Evolutionary conservation across 768 basidiomycete genomes (phyloP).

Genomic region (Fomitopsis pulvina): DNA sequence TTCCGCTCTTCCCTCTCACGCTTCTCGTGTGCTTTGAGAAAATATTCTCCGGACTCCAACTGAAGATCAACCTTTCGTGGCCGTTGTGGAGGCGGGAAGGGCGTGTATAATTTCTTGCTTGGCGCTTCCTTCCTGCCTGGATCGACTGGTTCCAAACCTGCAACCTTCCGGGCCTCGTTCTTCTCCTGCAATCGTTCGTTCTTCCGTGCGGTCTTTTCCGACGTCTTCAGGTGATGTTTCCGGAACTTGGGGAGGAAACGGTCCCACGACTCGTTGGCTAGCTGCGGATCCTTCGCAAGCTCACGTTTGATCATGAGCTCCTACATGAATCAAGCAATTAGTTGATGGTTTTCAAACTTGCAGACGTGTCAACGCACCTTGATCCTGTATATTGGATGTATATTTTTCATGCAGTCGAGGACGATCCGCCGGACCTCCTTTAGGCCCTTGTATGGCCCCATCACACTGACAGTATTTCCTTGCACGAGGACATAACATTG

Average conservation of each 20-base stretch:
- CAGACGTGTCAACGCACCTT: slow-evolving; percentile 48
- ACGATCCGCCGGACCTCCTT: slow-evolving; percentile 96
- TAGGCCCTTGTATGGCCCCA: slow-evolving; percentile 92
- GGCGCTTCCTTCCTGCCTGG: slow-evolving; percentile 38
- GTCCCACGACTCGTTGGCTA: slow-evolving; percentile 93
- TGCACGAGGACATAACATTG: slow-evolving; percentile 97
- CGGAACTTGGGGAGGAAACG: slow-evolving; percentile 96
- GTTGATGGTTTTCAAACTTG: not conserved
- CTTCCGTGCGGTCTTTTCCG: slow-evolving; percentile 90
- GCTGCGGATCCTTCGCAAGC: slow-evolving; percentile 94
- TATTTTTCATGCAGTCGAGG: slow-evolving; percentile 99
- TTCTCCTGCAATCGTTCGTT: slow-evolving; percentile 62
- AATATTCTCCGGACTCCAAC: slow-evolving; percentile 96
- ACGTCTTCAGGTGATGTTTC: slow-evolving; percentile 85
- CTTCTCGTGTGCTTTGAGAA: slow-evolving; percentile 89
- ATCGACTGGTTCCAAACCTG: slow-evolving; percentile 46
- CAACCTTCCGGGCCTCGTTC: slow-evolving; percentile 57
- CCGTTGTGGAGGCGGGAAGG: slow-evolving; percentile 92
- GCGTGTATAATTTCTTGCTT: slow-evolving; percentile 93
- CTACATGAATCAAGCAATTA: slow-evolving; percentile 22
- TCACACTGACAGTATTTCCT: slow-evolving; percentile 95
- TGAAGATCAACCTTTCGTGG: slow-evolving; percentile 94
- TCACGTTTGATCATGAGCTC: slow-evolving; percentile 99
- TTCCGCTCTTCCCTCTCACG: slow-evolving; percentile 64
- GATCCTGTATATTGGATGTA: slow-evolving; percentile 98